phyloP scores from a whole-genome alignment of 495 filamentous ascomycete species.

The Thermothielavioides terrestris region DNA sequence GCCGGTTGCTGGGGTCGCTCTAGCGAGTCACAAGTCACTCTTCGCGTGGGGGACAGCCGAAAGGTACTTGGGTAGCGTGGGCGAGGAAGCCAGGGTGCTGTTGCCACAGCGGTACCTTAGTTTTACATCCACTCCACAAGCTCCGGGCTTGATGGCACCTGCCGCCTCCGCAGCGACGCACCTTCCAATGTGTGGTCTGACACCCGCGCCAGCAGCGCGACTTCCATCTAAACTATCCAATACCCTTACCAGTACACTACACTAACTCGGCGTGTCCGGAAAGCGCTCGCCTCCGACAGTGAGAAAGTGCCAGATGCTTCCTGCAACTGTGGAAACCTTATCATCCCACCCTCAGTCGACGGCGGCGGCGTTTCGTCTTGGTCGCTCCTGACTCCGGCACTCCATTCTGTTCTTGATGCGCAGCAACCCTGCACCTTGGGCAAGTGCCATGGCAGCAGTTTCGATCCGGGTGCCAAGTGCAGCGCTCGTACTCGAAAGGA shows the following conservation, averaged over 20 bases:
- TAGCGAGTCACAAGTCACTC: neutral
- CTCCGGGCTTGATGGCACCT: neutral
- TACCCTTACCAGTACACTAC: too few species aligned
- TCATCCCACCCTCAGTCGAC: neutral
- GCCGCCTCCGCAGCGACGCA: neutral
- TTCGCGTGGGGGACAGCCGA: slow-evolving; percentile 1
- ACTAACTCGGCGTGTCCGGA: neutral
- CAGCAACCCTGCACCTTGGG: neutral
- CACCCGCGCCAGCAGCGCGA: neutral
- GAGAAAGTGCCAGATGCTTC: slow-evolving; percentile 2
- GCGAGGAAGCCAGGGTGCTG: neutral
- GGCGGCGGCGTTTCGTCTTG: neutral
- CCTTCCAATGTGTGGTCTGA: slow-evolving; percentile 4
- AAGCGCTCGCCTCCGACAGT: neutral
- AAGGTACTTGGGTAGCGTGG: neutral
- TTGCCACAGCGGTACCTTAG: slow-evolving; percentile 4
- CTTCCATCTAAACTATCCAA: too few species aligned
- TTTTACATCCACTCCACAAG: too few species aligned
- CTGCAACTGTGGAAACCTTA: too few species aligned
- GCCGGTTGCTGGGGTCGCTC: neutral
- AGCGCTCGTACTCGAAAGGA: too few species aligned
- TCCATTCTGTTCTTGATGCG: neutral
- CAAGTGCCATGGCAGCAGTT: neutral
- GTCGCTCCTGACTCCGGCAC: neutral
- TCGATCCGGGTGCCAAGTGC: too few species aligned